Conservation (phyloP, 768 basidiomycete species). For the Russula virescens region DNA sequence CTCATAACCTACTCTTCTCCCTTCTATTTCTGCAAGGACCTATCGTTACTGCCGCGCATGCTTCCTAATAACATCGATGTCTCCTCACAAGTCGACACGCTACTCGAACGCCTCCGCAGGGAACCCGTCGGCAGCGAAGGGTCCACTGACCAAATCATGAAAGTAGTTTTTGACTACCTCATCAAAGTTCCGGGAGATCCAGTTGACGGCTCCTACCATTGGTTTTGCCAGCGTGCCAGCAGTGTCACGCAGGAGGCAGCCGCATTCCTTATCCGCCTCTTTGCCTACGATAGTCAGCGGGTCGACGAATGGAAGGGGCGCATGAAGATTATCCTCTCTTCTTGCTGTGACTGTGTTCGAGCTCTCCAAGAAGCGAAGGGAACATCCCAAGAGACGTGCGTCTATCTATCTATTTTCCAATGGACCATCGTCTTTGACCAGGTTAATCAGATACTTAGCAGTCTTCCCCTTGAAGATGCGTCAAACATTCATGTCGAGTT, state of each 20-base stretch:
- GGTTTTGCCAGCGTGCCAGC: conserved; percentile 71
- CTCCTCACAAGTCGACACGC: conserved; percentile 36
- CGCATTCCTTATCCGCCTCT: conserved; percentile 74
- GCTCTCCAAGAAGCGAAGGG: conserved; percentile 59
- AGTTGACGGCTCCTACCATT: conserved; percentile 44
- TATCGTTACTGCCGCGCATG: neutral
- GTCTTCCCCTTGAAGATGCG: conserved; percentile 51
- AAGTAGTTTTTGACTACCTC: conserved; percentile 47
- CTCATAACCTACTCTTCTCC: neutral
- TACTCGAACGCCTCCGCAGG: conserved; percentile 54
- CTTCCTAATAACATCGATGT: conserved; percentile 5
- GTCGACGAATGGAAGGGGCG: conserved; percentile 61
- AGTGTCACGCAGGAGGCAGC: conserved; percentile 58
- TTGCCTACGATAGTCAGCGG: conserved; percentile 61
- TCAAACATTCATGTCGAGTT: conserved; percentile 51
- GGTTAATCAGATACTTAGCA: conserved; percentile 59
- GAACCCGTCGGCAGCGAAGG: conserved; percentile 48
- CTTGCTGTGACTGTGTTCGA: conserved; percentile 68
- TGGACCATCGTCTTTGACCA: neutral
- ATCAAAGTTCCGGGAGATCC: conserved; percentile 40
- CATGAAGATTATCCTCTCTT: conserved; percentile 48
- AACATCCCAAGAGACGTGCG: conserved; percentile 66
- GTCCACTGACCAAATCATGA: conserved; percentile 45
- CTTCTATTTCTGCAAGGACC: too few relatives aligned
- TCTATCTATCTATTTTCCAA: conserved; percentile 23